Evolutionary conservation across 2,329 filamentous ascomycete species (phyloP), one percentile per base, ranked within the genome.

Genomic region (Proliferodiscus dingleyae): DNA sequence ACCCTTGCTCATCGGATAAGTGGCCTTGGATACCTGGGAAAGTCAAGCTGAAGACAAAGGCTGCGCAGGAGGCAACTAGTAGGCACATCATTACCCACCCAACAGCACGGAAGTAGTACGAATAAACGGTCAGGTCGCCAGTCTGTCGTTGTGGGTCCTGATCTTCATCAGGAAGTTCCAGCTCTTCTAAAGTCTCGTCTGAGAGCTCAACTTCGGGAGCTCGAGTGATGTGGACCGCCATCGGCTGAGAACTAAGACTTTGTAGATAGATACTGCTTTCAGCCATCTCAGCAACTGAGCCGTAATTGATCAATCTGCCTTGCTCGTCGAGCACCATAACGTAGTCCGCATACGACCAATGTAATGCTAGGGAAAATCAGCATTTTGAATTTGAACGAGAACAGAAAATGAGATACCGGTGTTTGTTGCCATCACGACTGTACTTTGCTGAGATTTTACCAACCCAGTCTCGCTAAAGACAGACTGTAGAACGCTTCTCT

Each of bases 381-480:
- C n/a, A 37, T 8, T 10, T 19, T 13, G n/a, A 21, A 7, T n/a
- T 4, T 39, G 15, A 24, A 28, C 6, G 5, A 19, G 18, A 10
- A n/a, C 7, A 19, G n/a, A n/a, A n/a, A n/a, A 18, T 22, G 10
- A 58, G 42, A 3, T 47, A 47, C 44, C 34, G 11, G 47, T 23
- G 22, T 50, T 43, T 19, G 65, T 68, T 4, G 63, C 61, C 4
- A 70, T 54, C 2, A 71, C 21, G 0, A 65, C 53, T 1, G 68
- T 68, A 1, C 61, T 61, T 0, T 54, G 52, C 44, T 55, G 59
- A 36, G 10, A 51, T 19, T 30, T 34, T 29, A 49, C 37, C 2
- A 59, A 24, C 4, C 21, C 33, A 7, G 43, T 46, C 5, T 13
- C 13, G 22, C 49, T 44, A 36, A 50, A 51, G 3, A 57, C 40